Base-by-base conservation (phyloP, 2,329 filamentous ascomycete species). In the Fusarium hostae region DNA sequence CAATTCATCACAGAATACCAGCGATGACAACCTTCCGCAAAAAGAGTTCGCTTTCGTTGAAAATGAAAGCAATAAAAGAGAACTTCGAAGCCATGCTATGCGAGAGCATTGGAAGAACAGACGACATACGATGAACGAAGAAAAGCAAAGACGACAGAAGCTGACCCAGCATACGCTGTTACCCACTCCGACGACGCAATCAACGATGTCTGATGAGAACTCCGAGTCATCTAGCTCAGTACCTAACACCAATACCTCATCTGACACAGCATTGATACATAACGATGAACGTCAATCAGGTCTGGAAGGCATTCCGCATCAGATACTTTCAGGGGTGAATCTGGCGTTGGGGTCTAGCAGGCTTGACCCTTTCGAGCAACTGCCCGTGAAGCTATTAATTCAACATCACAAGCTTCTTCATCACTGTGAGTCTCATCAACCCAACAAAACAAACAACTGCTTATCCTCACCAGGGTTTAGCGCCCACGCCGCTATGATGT, bases 11-110 rank as follows among this genome's bases (percentile, higher is more conserved):
- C 48, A 39, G 48, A 39, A 52, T 3, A 52, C 32, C 22, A 52
- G 48, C 6, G 48, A 52, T 18, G 48, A 52, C 3, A 52, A 52
- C 18, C 48, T 39, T 2, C 22, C 48, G 20, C 48, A 52, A 52
- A 52, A 52, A 26, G 13, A 26, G n/a, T 39, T 52, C 18, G 22
- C 48, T 1, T 52, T 52, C n/a, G 48, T 52, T n/a, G 4, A 39
- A 52, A 20, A 52, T 39, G 48, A 52, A 8, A 52, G 48, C 12
- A 39, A 16, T 7, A 52, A 52, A 24, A 52, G 4, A 6, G 48
- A 39, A n/a, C 32, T 52, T 26, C 61, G 61, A 34, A 82, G 78
- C 62, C 80, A 82, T 78, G 80, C 79, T 16, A 82, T 81, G 79
- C 70, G 77, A 6, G 78, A 78, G 59, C 78, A 81, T 58, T 82